Conservation (phyloP, 2,329 filamentous ascomycete species). For the Neonectria hederae region DNA sequence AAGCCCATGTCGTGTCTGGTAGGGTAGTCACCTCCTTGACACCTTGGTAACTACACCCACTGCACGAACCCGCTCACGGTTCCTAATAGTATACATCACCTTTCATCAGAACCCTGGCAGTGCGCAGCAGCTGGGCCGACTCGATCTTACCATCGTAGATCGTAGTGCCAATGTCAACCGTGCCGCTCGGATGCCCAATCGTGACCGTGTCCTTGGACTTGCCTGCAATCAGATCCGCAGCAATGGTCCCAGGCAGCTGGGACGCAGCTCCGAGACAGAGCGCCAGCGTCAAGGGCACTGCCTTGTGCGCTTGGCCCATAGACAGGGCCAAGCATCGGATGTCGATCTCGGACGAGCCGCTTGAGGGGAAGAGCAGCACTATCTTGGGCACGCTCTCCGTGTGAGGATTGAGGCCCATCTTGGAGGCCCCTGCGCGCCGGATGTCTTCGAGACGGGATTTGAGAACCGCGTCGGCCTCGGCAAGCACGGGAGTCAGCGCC, state of each 20-base stretch:
- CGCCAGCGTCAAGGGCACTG: conserved; percentile 64
- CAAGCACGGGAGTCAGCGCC: conserved; percentile 62
- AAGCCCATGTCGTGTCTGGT: background rate
- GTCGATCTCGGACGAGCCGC: conserved; percentile 44
- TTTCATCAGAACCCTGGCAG: conserved; percentile 60
- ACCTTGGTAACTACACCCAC: background rate
- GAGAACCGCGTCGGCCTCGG: conserved; percentile 57
- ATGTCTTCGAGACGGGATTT: conserved; percentile 63
- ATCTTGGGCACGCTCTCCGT: conserved; percentile 69
- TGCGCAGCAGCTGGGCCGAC: conserved; percentile 57
- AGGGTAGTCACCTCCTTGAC: background rate
- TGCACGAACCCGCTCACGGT: too few species aligned
- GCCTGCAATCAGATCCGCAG: conserved; percentile 44
- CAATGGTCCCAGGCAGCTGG: conserved; percentile 55
- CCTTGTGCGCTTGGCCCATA: conserved; percentile 65
- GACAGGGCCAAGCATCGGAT: conserved; percentile 61
- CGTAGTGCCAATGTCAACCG: conserved; percentile 56
- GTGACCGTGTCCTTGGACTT: conserved; percentile 44
- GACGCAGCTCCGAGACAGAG: conserved; percentile 61
- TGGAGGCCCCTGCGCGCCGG: conserved; percentile 63
- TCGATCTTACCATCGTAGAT: conserved; percentile 51
- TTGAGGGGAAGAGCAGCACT: conserved; percentile 54
- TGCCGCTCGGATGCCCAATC: conserved; percentile 59
- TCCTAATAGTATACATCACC: conserved; percentile 56
- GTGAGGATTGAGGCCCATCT: conserved; percentile 67